phyloP scores from a whole-genome alignment of 305 asterid species.

The Euphrasia arctica region DNA sequence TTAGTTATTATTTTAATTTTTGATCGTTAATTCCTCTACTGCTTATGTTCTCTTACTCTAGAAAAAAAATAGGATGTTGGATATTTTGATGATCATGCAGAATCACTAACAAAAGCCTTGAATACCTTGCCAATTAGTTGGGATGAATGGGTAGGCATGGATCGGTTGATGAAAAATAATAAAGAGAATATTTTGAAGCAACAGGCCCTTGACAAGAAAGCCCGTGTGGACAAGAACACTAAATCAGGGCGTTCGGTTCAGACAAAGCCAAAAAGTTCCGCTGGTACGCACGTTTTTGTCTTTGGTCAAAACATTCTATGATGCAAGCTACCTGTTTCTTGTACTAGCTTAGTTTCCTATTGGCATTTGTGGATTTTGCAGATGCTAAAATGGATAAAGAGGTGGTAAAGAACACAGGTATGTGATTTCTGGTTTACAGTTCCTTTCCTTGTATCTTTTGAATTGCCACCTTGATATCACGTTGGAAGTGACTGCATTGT shows the following conservation, averaged over 20 bases:
- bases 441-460: slow-evolving; percentile 21
- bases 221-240: slow-evolving; percentile 59
- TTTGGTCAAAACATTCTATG: slow-evolving; percentile 19
- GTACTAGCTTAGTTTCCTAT: slow-evolving; percentile 22
- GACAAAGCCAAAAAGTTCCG: slow-evolving; percentile 66
- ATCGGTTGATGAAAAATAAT: slow-evolving; percentile 81
- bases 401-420: slow-evolving; percentile 68
- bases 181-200: slow-evolving; percentile 79
- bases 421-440: slow-evolving; percentile 17
- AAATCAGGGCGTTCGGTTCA: slow-evolving; percentile 79
- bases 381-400: slow-evolving; percentile 86
- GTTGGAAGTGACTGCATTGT: slow-evolving; percentile 6
- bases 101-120: slow-evolving; percentile 31
- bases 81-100: slow-evolving; percentile 10
- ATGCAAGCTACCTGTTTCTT: slow-evolving; percentile 17
- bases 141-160: slow-evolving; percentile 97
- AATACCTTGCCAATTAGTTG: slow-evolving; percentile 59
- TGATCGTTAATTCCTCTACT: slow-evolving; percentile 8
- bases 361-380: slow-evolving; percentile 35
- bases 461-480: slow-evolving; percentile 22
- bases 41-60: slow-evolving; percentile 16
- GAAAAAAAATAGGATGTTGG: slow-evolving; percentile 19
- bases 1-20: slow-evolving; percentile 10
- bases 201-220: slow-evolving; percentile 76
- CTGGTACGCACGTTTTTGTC: slow-evolving; percentile 41